Percentiles rank a stretch among this genome's conserved stretches.
Evolutionary conservation across 73 alveolate genomes (phyloP).

Genomic region (Uronychia setigera): DNA sequence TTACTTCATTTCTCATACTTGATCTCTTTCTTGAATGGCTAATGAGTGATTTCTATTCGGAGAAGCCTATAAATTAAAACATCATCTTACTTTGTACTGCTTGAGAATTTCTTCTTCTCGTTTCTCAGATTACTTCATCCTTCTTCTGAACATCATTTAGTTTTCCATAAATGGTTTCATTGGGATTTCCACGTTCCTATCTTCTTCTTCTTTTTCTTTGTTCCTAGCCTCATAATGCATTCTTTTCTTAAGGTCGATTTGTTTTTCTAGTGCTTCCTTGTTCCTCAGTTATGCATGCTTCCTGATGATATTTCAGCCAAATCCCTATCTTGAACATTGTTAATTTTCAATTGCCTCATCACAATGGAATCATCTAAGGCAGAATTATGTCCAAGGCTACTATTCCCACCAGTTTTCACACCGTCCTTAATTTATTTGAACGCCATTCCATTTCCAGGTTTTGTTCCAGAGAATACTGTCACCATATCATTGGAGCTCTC

Average conservation of each 20-base stretch:
- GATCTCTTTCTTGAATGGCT: not conserved
- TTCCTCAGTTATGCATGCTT: not conserved
- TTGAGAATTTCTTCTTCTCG: not conserved
- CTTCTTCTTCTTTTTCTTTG: not conserved
- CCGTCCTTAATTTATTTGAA: no score
- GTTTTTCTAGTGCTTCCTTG: not conserved
- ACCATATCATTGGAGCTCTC: no score
- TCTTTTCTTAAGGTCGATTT: not conserved
- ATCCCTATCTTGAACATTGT: not conserved
- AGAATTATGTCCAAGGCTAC: no score
- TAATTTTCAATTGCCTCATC: no score
- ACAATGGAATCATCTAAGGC: no score
- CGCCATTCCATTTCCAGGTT: not conserved
- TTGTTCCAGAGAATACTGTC: not conserved
- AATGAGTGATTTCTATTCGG: not conserved
- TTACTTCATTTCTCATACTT: not conserved
- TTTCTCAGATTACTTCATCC: not conserved
- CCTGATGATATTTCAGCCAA: not conserved
- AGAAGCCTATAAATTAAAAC: not conserved
- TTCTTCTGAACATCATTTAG: not conserved
- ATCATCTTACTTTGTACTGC: not conserved
- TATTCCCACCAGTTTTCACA: no score
- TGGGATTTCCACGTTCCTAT: not conserved
- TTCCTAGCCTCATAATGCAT: not conserved
- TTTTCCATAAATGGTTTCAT: not conserved